Evolutionary conservation across 140 eudicot species (phyloP), one percentile per base, ranked within the genome.

Genomic region (Senecio squalidus): DNA sequence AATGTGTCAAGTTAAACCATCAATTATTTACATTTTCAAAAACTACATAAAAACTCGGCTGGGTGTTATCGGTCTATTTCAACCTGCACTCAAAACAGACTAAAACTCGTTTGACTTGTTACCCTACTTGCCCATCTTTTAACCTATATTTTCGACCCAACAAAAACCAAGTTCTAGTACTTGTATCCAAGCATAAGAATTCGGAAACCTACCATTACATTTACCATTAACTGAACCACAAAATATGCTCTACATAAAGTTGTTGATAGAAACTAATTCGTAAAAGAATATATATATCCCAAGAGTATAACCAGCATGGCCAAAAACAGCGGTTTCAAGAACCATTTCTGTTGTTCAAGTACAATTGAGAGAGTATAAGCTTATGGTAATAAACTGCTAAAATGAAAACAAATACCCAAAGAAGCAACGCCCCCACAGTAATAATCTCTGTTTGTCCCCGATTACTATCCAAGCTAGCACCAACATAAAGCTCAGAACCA

Each of bases 371-470:
- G 23, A 39, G 29, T 34, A 27, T 55, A 31, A 64, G 13, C 54
- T 49, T 55, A 26, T 66, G 62, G 28, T 68, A 43, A 31, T 54
- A 33, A 45, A 66, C 51, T 47, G 30, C 66, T 56, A 73, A 36
- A 55, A 60, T 4, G 47, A 67, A 36, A 67, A 47, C 55, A 25
- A 68, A 72, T 27, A 71, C 24, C 74, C 72, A 71, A 22, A 77
- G 22, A 16, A 84, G 28, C 23, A 77, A 48, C 13, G 71, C 27
- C 5, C 74, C 76, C 16, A 71, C 25, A 25, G 60, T 50, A 58
- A 31, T 55, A 43, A 48, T 27, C 69, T 71, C 64, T 23, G 62
- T 36, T 28, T 21, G 69, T 39, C 54, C 76, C 27, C 70, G 40
- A 44, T 54, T 62, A 20, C 33, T 30, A 52, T 41, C 73, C 16